Evolutionary conservation across 495 filamentous ascomycete species (phyloP).

Genomic region (Neurospora tetrasperma): DNA sequence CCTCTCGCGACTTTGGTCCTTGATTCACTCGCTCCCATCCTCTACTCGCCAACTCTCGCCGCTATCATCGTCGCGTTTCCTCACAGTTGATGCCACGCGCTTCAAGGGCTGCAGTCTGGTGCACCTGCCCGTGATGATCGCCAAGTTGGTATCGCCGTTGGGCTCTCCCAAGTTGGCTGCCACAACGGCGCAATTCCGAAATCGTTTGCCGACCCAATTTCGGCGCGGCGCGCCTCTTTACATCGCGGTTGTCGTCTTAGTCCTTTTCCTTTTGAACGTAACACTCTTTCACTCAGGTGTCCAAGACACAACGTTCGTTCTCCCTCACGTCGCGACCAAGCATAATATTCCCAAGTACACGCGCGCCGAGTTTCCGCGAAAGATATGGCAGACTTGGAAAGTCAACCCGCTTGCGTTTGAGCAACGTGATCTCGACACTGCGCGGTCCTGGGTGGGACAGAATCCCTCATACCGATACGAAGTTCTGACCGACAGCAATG

Average conservation of each 20-base stretch:
- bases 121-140: conserved; percentile 23
- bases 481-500: conserved; percentile 53
- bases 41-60: background rate
- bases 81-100: conserved; percentile 10
- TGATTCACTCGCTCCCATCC: background rate
- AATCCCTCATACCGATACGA: conserved; percentile 55
- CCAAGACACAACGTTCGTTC: conserved; percentile 5
- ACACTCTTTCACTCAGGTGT: conserved; percentile 25
- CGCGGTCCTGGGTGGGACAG: conserved; percentile 45
- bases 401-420: conserved; percentile 48
- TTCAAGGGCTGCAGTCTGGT: conserved; percentile 6
- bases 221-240: conserved; percentile 27
- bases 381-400: conserved; percentile 63
- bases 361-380: conserved; percentile 22
- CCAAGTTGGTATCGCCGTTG: conserved; percentile 27
- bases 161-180: conserved; percentile 28
- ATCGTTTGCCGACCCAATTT: conserved; percentile 27
- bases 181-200: conserved; percentile 27
- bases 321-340: background rate
- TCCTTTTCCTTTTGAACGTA: conserved; percentile 35
- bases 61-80: conserved; percentile 2
- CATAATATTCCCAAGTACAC: conserved; percentile 3
- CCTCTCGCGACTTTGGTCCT: background rate
- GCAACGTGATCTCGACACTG: conserved; percentile 40
- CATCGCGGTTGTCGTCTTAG: conserved; percentile 21